Evolutionary conservation across 352 stramenopile species (phyloP).

Genomic region (Sclerospora graminicola): DNA sequence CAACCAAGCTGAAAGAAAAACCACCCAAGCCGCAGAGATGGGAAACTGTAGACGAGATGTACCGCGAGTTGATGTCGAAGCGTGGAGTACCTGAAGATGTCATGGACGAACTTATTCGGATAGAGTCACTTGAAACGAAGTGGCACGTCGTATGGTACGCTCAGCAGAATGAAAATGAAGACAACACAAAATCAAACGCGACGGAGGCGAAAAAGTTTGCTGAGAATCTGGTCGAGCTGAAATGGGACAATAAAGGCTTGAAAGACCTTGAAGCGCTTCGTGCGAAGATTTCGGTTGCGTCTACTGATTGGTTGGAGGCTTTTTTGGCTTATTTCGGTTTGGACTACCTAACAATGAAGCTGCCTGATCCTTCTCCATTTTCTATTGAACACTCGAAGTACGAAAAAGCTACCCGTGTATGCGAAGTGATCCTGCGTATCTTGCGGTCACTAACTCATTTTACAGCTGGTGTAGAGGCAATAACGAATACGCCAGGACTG

Average conservation of each 20-base stretch:
- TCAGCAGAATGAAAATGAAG: conserved; percentile 72
- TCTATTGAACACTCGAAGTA: conserved; percentile 70
- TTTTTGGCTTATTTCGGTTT: conserved; percentile 69
- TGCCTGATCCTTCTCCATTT: conserved; percentile 73
- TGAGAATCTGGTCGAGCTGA: conserved; percentile 69
- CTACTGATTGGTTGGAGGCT: conserved; percentile 66
- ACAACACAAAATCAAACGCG: conserved; percentile 43
- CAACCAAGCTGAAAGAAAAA: conserved; percentile 62
- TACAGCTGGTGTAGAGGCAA: conserved; percentile 64
- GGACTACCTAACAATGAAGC: conserved; percentile 82
- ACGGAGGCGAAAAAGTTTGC: conserved; percentile 54
- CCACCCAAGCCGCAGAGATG: conserved; percentile 38
- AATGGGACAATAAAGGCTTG: conserved; percentile 74
- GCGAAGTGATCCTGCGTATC: conserved; percentile 67
- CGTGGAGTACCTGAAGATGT: conserved; percentile 75
- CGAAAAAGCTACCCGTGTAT: conserved; percentile 66
- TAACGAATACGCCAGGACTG: conserved; percentile 70
- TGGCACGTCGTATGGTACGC: conserved; percentile 81
- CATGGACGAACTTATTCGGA: conserved; percentile 76
- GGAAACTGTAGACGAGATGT: conserved; percentile 83
- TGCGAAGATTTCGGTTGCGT: conserved; percentile 57
- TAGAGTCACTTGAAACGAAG: conserved; percentile 77
- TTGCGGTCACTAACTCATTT: conserved; percentile 73
- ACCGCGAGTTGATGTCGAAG: conserved; percentile 66
- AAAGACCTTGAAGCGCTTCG: conserved; percentile 62